phyloP scores from a whole-genome alignment of 371 early-diverging fungal genomes.

The Circinella umbellata region DNA sequence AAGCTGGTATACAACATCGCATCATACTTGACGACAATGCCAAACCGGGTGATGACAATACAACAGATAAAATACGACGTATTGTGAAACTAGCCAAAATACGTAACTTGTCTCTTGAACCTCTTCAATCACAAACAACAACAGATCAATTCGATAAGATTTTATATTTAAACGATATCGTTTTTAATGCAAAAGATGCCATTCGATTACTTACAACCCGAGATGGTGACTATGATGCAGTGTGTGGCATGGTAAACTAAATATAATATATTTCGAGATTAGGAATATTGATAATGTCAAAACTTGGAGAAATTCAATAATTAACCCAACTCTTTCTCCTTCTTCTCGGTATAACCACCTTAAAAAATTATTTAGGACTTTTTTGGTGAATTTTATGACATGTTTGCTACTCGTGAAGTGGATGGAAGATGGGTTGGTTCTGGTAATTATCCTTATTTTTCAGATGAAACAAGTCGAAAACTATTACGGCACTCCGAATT shows the following conservation, averaged over 20 bases:
- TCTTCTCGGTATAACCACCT: no score
- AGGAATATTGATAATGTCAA: no score
- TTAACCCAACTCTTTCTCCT: no score
- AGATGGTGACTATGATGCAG: slow-evolving; percentile 31
- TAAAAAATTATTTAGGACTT: slow-evolving; percentile 18
- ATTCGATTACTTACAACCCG: slow-evolving; percentile 25
- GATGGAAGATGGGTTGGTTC: slow-evolving; percentile 28
- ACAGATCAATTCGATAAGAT: slow-evolving; percentile 21
- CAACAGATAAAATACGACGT: slow-evolving; percentile 13
- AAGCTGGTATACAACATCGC: slow-evolving; percentile 15
- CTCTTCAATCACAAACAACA: slow-evolving; percentile 13
- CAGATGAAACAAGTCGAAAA: slow-evolving; percentile 17
- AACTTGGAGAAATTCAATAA: no score
- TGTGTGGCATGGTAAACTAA: slow-evolving; percentile 23
- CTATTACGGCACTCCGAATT: slow-evolving; percentile 16
- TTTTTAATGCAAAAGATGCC: slow-evolving; percentile 23
- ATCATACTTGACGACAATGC: slow-evolving; percentile 18
- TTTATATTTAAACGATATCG: slow-evolving; percentile 37
- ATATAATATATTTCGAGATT: no score
- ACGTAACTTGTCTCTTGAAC: slow-evolving; percentile 32
- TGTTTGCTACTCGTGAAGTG: slow-evolving; percentile 34
- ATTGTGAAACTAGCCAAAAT: slow-evolving; percentile 26
- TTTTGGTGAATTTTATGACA: slow-evolving; percentile 32
- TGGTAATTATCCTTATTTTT: slow-evolving; percentile 33
- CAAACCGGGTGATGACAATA: not conserved